Evolutionary conservation across 2,329 filamentous ascomycete genomes (phyloP).

Genomic region (Xylaria sp.): DNA sequence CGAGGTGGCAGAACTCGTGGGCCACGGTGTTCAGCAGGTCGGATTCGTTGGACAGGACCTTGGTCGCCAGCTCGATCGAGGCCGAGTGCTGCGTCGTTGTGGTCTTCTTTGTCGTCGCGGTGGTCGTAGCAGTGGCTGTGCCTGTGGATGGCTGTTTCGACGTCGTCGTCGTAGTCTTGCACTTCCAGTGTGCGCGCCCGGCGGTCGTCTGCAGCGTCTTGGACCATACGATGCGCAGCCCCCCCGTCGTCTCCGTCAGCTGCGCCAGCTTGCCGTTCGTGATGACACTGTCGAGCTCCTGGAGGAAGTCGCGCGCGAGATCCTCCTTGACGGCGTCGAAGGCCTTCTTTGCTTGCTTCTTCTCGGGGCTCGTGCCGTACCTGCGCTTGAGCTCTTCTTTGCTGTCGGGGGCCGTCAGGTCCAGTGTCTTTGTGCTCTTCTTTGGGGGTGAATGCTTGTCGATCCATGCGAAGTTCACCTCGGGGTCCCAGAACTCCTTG

Average conservation of each 20-base stretch:
- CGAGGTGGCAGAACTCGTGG: conserved; percentile 95
- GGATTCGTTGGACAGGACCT: conserved; percentile 82
- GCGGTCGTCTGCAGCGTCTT: conserved; percentile 84
- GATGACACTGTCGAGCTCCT: conserved; percentile 74
- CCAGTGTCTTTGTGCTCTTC: conserved; percentile 33
- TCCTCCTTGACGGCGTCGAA: conserved; percentile 72
- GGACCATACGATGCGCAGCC: conserved; percentile 77
- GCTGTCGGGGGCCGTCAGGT: conserved; percentile 35
- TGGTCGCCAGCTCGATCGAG: conserved; percentile 87
- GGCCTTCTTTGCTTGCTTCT: conserved; percentile 62
- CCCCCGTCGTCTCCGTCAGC: conserved; percentile 72
- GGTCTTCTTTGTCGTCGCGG: conserved; percentile 31
- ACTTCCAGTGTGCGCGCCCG: conserved; percentile 78
- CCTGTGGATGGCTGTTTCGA: conserved; percentile 42
- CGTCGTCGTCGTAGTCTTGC: conserved; percentile 59
- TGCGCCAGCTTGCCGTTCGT: conserved; percentile 68
- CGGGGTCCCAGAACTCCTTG: conserved; percentile 51
- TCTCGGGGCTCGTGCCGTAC: conserved; percentile 50
- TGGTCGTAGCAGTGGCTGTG: conserved; percentile 39
- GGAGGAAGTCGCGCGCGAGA: conserved; percentile 72
- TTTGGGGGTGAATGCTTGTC: conserved; percentile 50
- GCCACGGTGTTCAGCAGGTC: conserved; percentile 90
- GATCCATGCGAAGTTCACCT: conserved; percentile 50
- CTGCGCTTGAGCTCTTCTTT: conserved; percentile 48
- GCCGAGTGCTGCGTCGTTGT: conserved; percentile 66